Evolutionary conservation across 192 early-diverging fungal species (phyloP).

Genomic region (Coemansia sp.): DNA sequence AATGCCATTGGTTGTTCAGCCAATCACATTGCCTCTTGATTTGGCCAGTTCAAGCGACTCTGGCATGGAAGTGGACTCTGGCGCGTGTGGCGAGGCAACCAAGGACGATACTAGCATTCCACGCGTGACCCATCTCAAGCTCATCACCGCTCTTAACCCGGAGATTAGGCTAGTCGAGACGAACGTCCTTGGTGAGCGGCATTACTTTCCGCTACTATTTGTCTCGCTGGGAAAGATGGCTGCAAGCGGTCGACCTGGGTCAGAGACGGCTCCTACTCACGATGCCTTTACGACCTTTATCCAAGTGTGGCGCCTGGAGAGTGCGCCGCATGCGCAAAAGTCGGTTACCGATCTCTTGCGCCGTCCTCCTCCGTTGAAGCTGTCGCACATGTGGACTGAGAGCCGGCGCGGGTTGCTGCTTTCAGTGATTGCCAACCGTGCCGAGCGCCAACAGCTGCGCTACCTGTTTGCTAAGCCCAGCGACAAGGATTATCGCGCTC

Average conservation of each 20-base stretch:
- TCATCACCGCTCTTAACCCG: constrained; percentile 53
- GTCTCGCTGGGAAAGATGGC: constrained; percentile 33
- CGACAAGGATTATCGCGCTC: constrained; percentile 53
- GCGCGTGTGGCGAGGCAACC: neutral
- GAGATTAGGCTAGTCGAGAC: constrained; percentile 45
- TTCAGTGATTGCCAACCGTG: constrained; percentile 48
- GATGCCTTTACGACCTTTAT: constrained; percentile 30
- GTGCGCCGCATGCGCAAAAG: constrained; percentile 42
- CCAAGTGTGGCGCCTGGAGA: constrained; percentile 53
- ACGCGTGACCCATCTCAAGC: constrained; percentile 48
- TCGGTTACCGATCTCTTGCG: constrained; percentile 39
- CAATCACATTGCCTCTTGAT: constrained; percentile 25
- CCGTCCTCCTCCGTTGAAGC: constrained; percentile 41
- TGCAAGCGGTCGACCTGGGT: neutral
- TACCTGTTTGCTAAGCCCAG: constrained; percentile 52
- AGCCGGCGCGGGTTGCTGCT: constrained; percentile 39
- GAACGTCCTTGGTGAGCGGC: constrained; percentile 49
- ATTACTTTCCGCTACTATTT: constrained; percentile 53
- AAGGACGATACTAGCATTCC: constrained; percentile 13
- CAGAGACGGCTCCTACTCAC: neutral
- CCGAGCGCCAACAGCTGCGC: constrained; percentile 58
- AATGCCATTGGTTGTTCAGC: constrained; percentile 49
- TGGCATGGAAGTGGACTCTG: constrained; percentile 19
- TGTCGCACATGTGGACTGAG: constrained; percentile 49
- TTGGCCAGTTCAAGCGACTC: constrained; percentile 16